Evolutionary conservation across 225 moss, liverwort and hornwort genomes (phyloP).

Genomic region (Pleurozium schreberi): DNA sequence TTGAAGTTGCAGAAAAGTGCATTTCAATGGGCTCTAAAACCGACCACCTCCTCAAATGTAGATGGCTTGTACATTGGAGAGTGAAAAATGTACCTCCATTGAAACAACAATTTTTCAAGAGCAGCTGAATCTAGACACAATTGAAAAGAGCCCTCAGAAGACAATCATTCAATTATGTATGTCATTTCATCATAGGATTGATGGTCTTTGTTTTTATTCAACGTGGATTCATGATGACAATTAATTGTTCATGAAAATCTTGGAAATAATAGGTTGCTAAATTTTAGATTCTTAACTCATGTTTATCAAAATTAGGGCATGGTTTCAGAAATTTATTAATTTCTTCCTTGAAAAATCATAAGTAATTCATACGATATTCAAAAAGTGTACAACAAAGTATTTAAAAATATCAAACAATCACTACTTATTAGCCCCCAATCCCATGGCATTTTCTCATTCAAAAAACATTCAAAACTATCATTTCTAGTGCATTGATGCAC

Average conservation of each 20-base stretch:
- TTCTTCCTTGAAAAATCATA: background rate
- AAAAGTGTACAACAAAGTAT: background rate
- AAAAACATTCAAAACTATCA: background rate
- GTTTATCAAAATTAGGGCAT: background rate
- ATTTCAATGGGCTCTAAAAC: no score
- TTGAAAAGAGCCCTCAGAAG: background rate
- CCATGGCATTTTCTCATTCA: background rate
- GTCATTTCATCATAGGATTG: background rate
- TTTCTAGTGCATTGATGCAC: background rate
- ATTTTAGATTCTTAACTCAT: rapidly evolving
- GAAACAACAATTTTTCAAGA: background rate
- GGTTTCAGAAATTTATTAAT: background rate
- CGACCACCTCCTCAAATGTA: no score
- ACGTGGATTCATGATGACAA: background rate
- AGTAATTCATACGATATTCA: background rate
- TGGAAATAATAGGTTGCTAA: background rate
- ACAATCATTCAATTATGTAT: background rate
- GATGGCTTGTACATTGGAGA: no score
- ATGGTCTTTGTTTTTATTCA: rapidly evolving
- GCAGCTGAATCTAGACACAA: background rate
- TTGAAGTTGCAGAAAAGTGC: no score
- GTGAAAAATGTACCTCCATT: no score
- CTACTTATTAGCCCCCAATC: no score
- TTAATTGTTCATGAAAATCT: background rate
- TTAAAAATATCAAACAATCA: background rate